Percentiles rank a stretch among this genome's conserved stretches.
phyloP scores from a whole-genome alignment of 2,329 filamentous ascomycete genomes.

The Incumbomyces lentus region DNA sequence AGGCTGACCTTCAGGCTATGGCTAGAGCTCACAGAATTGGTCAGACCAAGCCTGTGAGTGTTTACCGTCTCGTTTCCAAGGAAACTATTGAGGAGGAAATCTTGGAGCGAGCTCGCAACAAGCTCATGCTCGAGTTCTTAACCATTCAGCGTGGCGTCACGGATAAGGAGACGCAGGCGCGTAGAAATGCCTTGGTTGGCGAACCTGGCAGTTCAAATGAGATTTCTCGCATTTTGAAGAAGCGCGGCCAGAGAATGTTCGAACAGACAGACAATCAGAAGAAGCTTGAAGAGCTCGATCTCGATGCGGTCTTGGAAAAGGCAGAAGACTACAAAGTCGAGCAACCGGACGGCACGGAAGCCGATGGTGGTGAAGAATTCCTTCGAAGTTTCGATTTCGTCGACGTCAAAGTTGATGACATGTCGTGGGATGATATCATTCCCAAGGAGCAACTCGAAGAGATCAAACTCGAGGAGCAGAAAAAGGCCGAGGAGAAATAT shows the following conservation, averaged over 20 bases:
- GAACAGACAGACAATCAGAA: slow-evolving; percentile 95
- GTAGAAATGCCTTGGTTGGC: slow-evolving; percentile 49
- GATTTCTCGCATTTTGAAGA: slow-evolving; percentile 92
- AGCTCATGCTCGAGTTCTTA: slow-evolving; percentile 91
- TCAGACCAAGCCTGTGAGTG: slow-evolving; percentile 89
- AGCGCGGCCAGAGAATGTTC: slow-evolving; percentile 98
- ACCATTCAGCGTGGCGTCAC: slow-evolving; percentile 96
- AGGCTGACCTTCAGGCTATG: slow-evolving; percentile 97
- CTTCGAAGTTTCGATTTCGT: slow-evolving; percentile 84
- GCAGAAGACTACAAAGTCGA: slow-evolving; percentile 96
- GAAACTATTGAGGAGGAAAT: slow-evolving; percentile 98
- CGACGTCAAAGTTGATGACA: slow-evolving; percentile 84
- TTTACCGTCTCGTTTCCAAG: slow-evolving; percentile 93
- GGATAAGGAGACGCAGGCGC: slow-evolving; percentile 70
- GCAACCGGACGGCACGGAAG: slow-evolving; percentile 85
- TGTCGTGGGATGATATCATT: slow-evolving; percentile 98
- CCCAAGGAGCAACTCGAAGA: slow-evolving; percentile 83
- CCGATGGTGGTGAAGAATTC: slow-evolving; percentile 93
- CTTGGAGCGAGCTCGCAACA: slow-evolving; percentile 89
- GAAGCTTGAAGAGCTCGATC: slow-evolving; percentile 92
- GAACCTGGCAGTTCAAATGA: slow-evolving; percentile 88
- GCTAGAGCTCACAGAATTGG: slow-evolving; percentile 95
- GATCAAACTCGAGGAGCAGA: slow-evolving; percentile 81
- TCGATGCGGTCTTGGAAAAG: slow-evolving; percentile 92
- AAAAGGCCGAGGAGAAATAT: slow-evolving; percentile 71